Percentiles rank a stretch among this genome's conserved stretches.
These are phyloP conservation scores for Hysterium pulicare DNA, from an alignment of 2,329 filamentous ascomycete species.

Conservation along the genomic window DNA sequence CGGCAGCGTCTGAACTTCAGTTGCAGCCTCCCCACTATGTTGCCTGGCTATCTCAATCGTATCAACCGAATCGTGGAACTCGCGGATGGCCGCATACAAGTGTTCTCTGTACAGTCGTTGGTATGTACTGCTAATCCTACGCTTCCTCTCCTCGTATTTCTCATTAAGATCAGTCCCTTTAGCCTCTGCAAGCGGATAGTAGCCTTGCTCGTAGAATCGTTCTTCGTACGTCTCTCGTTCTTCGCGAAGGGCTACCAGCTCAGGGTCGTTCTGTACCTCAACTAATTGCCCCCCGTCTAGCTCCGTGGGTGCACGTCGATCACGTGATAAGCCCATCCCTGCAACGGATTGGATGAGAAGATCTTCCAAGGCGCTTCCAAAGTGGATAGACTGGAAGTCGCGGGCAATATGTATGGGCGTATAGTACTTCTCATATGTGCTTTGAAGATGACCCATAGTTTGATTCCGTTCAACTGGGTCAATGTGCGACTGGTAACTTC, in stretches of 20 bases:
- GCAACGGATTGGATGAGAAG: constrained; percentile 17
- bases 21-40: constrained; percentile 11
- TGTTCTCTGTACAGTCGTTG: constrained; percentile 10
- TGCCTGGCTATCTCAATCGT: constrained; percentile 17
- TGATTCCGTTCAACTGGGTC: constrained; percentile 9
- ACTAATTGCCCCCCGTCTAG: constrained; percentile 12
- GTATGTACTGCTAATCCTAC: constrained; percentile 12
- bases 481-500: too few relatives aligned
- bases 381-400: constrained; percentile 16
- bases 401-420: not conserved
- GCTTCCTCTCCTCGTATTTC: constrained; percentile 13
- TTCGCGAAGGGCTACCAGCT: constrained; percentile 9
- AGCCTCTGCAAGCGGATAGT: constrained; percentile 9
- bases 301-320: constrained; percentile 13
- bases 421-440: constrained; percentile 13
- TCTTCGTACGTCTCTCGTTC: constrained; percentile 11
- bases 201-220: constrained; percentile 12
- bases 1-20: constrained; percentile 14
- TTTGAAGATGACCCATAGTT: constrained; percentile 12
- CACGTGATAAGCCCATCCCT: constrained; percentile 13
- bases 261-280: constrained; percentile 11
- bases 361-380: too few relatives aligned
- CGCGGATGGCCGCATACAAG: constrained; percentile 9
- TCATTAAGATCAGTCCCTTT: constrained; percentile 11
- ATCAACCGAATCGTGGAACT: constrained; percentile 15